Evolutionary conservation across 2,329 filamentous ascomycete species (phyloP).

Genomic region (Ophiostoma angusticollis): DNA sequence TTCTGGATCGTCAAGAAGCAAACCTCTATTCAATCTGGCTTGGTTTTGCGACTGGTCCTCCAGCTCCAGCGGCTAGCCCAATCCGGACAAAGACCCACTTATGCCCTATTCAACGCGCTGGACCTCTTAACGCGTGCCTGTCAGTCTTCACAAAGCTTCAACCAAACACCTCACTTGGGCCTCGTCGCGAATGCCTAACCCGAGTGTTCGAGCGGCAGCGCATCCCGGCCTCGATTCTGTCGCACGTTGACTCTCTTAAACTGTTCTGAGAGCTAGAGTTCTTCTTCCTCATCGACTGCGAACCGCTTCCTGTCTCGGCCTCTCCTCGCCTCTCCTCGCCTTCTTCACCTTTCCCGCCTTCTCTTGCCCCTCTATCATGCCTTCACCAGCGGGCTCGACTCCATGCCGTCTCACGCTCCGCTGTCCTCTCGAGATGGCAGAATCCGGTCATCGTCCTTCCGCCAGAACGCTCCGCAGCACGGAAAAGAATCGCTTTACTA

Average conservation of each 20-base stretch:
- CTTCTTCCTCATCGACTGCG: no score
- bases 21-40: no score
- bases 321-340: neutral
- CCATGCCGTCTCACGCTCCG: constrained; percentile 25
- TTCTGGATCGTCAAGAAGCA: no score
- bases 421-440: constrained; percentile 24
- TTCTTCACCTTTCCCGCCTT: neutral
- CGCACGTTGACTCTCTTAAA: no score
- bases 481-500: constrained; percentile 35
- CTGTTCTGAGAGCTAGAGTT: no score
- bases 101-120: constrained; percentile 8
- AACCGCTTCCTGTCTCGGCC: no score
- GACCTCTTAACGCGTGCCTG: constrained; percentile 13
- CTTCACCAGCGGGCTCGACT: constrained; percentile 21
- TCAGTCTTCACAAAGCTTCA: neutral
- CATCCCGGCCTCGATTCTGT: no score
- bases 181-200: constrained; percentile 2
- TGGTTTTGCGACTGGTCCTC: neutral
- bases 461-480: no score
- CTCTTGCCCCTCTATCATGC: constrained; percentile 21
- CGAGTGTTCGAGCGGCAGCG: neutral
- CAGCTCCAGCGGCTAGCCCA: no score
- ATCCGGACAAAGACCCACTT: constrained; percentile 3
- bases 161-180: no score
- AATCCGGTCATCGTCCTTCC: constrained; percentile 17